These are phyloP conservation scores for Cornus suecica DNA, from an alignment of 148 eudicot species.

Conservation along the genomic window DNA sequence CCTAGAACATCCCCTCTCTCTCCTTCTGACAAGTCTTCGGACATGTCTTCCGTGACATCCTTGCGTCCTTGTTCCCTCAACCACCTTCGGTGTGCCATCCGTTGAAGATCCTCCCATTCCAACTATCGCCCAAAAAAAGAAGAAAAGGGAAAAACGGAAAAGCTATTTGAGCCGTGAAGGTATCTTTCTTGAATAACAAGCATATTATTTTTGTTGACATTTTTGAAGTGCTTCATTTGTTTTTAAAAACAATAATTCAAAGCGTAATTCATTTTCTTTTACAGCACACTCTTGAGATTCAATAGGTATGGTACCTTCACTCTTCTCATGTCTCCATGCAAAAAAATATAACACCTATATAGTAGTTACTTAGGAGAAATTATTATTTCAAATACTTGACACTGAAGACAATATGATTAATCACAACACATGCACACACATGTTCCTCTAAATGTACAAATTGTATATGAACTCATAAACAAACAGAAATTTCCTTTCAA, in stretches of 20 bases:
- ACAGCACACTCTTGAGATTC: background rate
- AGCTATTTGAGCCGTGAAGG: background rate
- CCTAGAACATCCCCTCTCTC: slow-evolving; percentile 58
- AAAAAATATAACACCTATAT: background rate
- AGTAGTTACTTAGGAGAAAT: background rate
- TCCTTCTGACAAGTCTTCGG: slow-evolving; percentile 62
- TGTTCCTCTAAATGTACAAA: background rate
- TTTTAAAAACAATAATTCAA: background rate
- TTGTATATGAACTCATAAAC: background rate
- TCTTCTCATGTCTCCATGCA: background rate
- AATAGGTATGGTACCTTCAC: background rate
- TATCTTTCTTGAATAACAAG: background rate
- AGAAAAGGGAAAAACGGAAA: background rate
- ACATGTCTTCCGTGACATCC: slow-evolving; percentile 70
- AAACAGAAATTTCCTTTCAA: too few relatives aligned
- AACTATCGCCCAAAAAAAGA: slow-evolving; percentile 25
- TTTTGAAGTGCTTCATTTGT: background rate
- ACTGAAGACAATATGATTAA: background rate
- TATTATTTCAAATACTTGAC: background rate
- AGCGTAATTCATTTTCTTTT: background rate
- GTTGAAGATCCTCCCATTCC: slow-evolving; percentile 67
- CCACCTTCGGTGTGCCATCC: slow-evolving; percentile 46
- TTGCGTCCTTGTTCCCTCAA: slow-evolving; percentile 60
- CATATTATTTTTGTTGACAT: background rate
- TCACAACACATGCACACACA: background rate